Evolutionary conservation across 495 filamentous ascomycete genomes (phyloP), one percentile per base, ranked within the genome.

Genomic region (Lineolata rhizophorae): DNA sequence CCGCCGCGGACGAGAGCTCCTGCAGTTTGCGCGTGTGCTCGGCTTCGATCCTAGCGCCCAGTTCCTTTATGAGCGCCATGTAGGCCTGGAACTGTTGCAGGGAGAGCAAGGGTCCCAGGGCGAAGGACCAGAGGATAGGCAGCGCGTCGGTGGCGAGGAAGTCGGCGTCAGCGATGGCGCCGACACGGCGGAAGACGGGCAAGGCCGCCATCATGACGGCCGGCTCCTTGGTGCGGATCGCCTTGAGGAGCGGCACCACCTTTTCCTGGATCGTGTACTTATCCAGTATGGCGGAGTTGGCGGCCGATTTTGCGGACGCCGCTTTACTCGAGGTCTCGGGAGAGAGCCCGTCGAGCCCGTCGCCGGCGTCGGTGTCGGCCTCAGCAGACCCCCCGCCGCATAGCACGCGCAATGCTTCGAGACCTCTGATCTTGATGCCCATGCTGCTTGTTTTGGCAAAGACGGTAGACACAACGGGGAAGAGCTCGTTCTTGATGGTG

Each of bases 211-310:
- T 85, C 76, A 93, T 92, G 2, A 97, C 87, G 2, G 80, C 84
- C 0, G 87, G 87, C 44, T 97, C 87, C 44, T 90, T 94, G 0
- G 87, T 97, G 49, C 95, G 95, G 50, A 97, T 95, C 1, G 58
- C 81, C 45, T 78, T 82, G 33, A 97, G 61, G 3, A 93, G 58
- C 1, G 87, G 87, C 3, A 95, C 65, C 11, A 97, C 72, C 53
- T 91, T 94, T 48, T 95, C 87, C 46, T 97, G 90, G 42, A 95
- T 77, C 1, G 87, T 94, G 42, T 82, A 93, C 48, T 95, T 95
- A 53, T 97, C 87, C 20, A 97, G 58, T 12, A 82, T 82, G 1
- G 80, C 77, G 2, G 65, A 68, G 18, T 56, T 54, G 29, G 65
- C 55, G 41, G 59, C 67, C 20, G 64, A 55, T 51, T 61, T 31